Evolutionary conservation across 805 yeast species (phyloP), one percentile per base, ranked within the genome.

Genomic region (Metschnikowia corniflorae): DNA sequence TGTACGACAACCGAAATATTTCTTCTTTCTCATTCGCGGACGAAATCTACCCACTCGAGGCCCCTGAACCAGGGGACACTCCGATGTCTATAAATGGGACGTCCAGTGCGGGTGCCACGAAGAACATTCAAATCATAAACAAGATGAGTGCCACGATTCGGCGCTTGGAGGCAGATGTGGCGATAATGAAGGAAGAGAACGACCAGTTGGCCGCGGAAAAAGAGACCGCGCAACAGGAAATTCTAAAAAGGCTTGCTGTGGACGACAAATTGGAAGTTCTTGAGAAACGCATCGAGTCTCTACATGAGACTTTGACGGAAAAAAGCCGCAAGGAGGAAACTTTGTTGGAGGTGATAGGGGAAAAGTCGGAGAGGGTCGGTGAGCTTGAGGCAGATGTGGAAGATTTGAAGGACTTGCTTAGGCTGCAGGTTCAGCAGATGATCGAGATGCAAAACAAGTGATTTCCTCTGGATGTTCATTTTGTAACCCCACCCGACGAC

Each of bases 331-430:
- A 75, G 5, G 77, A 77, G 42, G 70, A 72, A 37, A 75, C 82
- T 5, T 73, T 85, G 32, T 61, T 88, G 30, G 84, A 79, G 48
- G 55, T 85, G 39, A 68, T 91, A 12, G 96, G 96, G 5, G 96
- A 89, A 54, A 88, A 88, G 55, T 73, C 86, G 5, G 98, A 94
- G 56, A 72, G 69, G 44, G 91, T 86, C 5, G 84, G 80, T 38
- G 98, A 93, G 58, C 69, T 93, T 30, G 74, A 71, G 46, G 95
- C 94, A 6, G 98, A 93, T 54, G 91, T 93, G 13, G 73, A 69
- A 4, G 98, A 93, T 60, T 69, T 91, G 60, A 93, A 93, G 60
- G 94, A 86, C 31, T 68, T 93, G 67, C 74, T 87, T 58, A 72
- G 78, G 43, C 75, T 75, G 44, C 98, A 91, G 60, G 89, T 91